A percentile compares a stretch with the other conserved stretches of the same genome.
Evolutionary conservation across 1,139 yeast genomes (phyloP).

Genomic region (Candida tetrigidarum): DNA sequence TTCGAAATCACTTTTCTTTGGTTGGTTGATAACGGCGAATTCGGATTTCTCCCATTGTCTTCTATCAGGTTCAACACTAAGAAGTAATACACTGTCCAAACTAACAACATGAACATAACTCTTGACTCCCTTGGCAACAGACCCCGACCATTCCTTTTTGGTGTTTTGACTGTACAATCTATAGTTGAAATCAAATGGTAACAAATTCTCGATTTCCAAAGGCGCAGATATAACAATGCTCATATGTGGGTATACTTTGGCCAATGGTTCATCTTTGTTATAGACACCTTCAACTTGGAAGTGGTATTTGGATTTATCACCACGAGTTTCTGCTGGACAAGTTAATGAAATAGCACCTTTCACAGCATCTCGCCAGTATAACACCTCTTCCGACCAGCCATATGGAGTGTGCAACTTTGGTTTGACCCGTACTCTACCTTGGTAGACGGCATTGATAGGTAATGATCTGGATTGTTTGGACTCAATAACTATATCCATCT

Average conservation of each 20-base stretch:
- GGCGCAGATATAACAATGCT: constrained; percentile 82
- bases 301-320: constrained; percentile 54
- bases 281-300: constrained; percentile 76
- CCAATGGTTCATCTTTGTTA: constrained; percentile 67
- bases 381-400: constrained; percentile 65
- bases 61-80: constrained; percentile 71
- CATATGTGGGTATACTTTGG: constrained; percentile 85
- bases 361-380: constrained; percentile 70
- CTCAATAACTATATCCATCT: constrained; percentile 38
- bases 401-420: constrained; percentile 61
- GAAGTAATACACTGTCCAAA: constrained; percentile 66
- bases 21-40: constrained; percentile 78
- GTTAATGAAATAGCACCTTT: constrained; percentile 57
- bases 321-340: constrained; percentile 51
- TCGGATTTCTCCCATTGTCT: constrained; percentile 73
- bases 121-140: constrained; percentile 63
- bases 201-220: constrained; percentile 76
- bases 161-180: constrained; percentile 77
- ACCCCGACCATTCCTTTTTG: constrained; percentile 71
- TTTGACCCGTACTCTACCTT: constrained; percentile 57
- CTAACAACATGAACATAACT: constrained; percentile 83
- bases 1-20: constrained; percentile 54
- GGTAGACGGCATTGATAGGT: constrained; percentile 73
- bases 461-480: constrained; percentile 65
- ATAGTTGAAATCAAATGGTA: constrained; percentile 83